Conservation (phyloP, 2,329 filamentous ascomycete species). For the Penicillium concentricum region DNA sequence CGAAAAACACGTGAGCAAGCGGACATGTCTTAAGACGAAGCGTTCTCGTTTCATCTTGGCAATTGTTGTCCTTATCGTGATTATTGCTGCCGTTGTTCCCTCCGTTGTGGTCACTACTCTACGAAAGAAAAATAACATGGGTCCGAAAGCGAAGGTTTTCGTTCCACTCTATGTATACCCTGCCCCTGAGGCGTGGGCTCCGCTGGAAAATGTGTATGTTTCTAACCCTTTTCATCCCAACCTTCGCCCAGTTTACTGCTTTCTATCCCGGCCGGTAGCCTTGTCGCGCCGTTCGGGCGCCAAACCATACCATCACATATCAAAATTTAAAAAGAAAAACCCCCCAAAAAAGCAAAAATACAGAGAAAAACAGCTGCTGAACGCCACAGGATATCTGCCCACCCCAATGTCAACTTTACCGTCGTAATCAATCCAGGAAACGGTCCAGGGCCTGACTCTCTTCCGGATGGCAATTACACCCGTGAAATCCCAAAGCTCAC, state of each 20-base stretch:
- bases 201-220: conserved; percentile 46
- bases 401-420: conserved; percentile 49
- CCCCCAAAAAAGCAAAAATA: conserved; percentile 4
- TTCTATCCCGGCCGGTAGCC: conserved; percentile 8
- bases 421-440: conserved; percentile 51
- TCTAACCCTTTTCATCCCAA: conserved; percentile 11
- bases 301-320: conserved; percentile 5
- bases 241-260: background rate
- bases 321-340: conserved; percentile 6
- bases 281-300: conserved; percentile 10
- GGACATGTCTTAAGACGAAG: conserved; percentile 28
- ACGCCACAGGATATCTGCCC: conserved; percentile 35
- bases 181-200: conserved; percentile 47
- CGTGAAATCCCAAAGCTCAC: conserved; percentile 43
- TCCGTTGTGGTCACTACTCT: conserved; percentile 36
- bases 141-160: conserved; percentile 43
- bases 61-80: conserved; percentile 28
- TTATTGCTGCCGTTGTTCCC: conserved; percentile 34
- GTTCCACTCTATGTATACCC: conserved; percentile 53
- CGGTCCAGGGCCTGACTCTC: conserved; percentile 45
- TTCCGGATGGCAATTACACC: conserved; percentile 47
- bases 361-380: conserved; percentile 20
- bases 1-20: conserved; percentile 36
- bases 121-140: conserved; percentile 37
- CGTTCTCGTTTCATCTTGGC: conserved; percentile 31